Percentiles rank a stretch among this genome's conserved stretches.
phyloP scores from a whole-genome alignment of 2,329 filamentous ascomycete genomes.

The Aspergillus novofumigatus region DNA sequence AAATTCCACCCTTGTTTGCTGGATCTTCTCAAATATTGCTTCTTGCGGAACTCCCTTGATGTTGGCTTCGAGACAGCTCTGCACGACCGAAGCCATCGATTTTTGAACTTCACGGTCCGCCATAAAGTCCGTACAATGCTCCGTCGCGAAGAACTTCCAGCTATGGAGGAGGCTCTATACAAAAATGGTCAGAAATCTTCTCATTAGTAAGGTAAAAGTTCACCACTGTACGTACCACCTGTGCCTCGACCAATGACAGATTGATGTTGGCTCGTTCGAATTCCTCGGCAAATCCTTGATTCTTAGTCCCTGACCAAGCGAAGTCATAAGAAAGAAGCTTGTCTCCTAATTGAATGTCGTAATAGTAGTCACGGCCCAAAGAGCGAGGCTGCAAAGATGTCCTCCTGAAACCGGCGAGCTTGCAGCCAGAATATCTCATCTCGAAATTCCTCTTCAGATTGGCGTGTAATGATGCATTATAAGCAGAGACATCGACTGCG shows the following conservation, averaged over 20 bases:
- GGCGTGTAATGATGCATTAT: conserved; percentile 80
- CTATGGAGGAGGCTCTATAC: conserved; percentile 71
- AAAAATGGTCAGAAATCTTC: conserved; percentile 22
- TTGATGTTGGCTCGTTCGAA: conserved; percentile 86
- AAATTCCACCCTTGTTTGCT: conserved; percentile 72
- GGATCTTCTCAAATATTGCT: conserved; percentile 74
- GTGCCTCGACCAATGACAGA: conserved; percentile 84
- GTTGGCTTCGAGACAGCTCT: conserved; percentile 76
- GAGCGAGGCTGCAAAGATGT: conserved; percentile 62
- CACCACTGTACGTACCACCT: conserved; percentile 59
- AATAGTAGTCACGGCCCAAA: conserved; percentile 76
- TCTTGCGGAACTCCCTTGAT: conserved; percentile 67
- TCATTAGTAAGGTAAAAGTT: not conserved
- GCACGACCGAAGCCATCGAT: conserved; percentile 69
- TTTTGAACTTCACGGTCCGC: conserved; percentile 57
- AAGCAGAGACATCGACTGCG: conserved; percentile 72
- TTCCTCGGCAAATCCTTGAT: conserved; percentile 74
- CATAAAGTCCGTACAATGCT: conserved; percentile 65
- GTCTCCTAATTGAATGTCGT: conserved; percentile 71
- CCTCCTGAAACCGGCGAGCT: conserved; percentile 74
- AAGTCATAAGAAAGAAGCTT: conserved; percentile 72
- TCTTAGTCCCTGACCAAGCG: conserved; percentile 65
- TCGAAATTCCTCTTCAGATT: conserved; percentile 84
- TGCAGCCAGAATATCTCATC: conserved; percentile 68
- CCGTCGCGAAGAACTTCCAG: conserved; percentile 83